A percentile compares a stretch with the other conserved stretches of the same genome.
phyloP scores from a whole-genome alignment of 2,329 filamentous ascomycete species.

The Claviceps citrina region DNA sequence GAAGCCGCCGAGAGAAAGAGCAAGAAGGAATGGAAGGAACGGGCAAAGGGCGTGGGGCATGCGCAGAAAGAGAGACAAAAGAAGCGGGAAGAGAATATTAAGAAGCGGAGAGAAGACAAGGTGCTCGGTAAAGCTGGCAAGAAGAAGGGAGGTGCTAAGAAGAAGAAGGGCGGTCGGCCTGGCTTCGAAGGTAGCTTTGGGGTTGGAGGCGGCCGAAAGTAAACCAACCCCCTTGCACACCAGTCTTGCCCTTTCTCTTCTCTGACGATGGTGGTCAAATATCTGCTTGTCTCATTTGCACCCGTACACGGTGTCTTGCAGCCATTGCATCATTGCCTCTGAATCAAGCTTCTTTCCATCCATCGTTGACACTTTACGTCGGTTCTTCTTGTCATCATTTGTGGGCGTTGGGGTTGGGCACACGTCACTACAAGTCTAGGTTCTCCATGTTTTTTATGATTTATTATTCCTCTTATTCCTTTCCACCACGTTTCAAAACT shows the following conservation, averaged over 20 bases:
- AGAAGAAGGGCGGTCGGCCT: conserved; percentile 38
- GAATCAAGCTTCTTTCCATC: not conserved
- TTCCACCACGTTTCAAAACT: too few relatives aligned
- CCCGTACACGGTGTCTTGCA: too few relatives aligned
- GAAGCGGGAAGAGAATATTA: conserved; percentile 68
- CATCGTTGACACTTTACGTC: not conserved
- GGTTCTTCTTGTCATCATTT: not conserved
- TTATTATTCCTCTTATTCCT: too few relatives aligned
- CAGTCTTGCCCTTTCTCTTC: not conserved
- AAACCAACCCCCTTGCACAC: conserved; percentile 5
- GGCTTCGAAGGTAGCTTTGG: conserved; percentile 57
- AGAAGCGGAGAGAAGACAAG: conserved; percentile 62
- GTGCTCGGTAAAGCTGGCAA: conserved; percentile 40
- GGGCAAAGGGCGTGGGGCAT: conserved; percentile 56
- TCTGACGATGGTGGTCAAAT: not conserved
- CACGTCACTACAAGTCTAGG: too few relatives aligned
- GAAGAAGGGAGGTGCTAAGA: conserved; percentile 34
- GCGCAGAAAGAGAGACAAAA: conserved; percentile 64
- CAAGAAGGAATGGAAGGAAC: conserved; percentile 71
- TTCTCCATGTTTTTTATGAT: too few relatives aligned
- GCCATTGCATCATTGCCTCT: not conserved
- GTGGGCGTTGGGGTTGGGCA: conserved; percentile 6
- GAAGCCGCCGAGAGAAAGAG: conserved; percentile 82
- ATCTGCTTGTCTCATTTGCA: not conserved
- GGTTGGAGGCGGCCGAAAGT: conserved; percentile 35